Evolutionary conservation across 2,329 filamentous ascomycete species (phyloP).

Genomic region (Arachnomyces sp.): DNA sequence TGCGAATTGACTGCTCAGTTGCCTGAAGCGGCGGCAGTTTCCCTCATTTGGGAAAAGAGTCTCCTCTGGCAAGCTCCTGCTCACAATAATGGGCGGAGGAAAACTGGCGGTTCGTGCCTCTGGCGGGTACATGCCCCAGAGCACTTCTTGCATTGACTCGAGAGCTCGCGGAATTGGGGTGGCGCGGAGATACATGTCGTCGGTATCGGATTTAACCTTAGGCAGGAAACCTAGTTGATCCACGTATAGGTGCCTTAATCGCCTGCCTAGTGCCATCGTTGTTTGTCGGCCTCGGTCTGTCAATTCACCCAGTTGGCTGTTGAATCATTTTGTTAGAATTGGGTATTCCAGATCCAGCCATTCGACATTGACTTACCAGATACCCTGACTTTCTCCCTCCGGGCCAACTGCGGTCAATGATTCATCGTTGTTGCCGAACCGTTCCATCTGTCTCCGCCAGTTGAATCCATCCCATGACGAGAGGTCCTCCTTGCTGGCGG

Average conservation of each 20-base stretch:
- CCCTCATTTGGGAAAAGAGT: constrained; percentile 73
- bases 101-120: constrained; percentile 45
- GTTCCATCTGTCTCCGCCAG: constrained; percentile 70
- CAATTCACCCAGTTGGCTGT: constrained; percentile 54
- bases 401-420: constrained; percentile 63
- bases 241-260: constrained; percentile 65
- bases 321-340: background rate
- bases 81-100: constrained; percentile 58
- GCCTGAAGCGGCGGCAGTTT: constrained; percentile 64
- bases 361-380: constrained; percentile 58
- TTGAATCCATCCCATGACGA: constrained; percentile 52
- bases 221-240: constrained; percentile 69
- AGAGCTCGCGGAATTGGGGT: constrained; percentile 69
- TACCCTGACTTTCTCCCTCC: constrained; percentile 61
- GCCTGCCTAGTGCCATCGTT: constrained; percentile 60
- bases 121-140: constrained; percentile 66
- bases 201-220: constrained; percentile 44
- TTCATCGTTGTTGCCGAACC: constrained; percentile 64
- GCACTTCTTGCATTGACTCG: constrained; percentile 68
- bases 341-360: too few relatives aligned
- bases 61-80: constrained; percentile 60
- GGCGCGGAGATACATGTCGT: constrained; percentile 64
- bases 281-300: constrained; percentile 68
- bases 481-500: constrained; percentile 47
- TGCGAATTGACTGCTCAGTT: constrained; percentile 63